Percentiles rank a stretch among this genome's conserved stretches.
phyloP scores from a whole-genome alignment of 2,329 filamentous ascomycete genomes.

The Sphaerulina vaccinii region DNA sequence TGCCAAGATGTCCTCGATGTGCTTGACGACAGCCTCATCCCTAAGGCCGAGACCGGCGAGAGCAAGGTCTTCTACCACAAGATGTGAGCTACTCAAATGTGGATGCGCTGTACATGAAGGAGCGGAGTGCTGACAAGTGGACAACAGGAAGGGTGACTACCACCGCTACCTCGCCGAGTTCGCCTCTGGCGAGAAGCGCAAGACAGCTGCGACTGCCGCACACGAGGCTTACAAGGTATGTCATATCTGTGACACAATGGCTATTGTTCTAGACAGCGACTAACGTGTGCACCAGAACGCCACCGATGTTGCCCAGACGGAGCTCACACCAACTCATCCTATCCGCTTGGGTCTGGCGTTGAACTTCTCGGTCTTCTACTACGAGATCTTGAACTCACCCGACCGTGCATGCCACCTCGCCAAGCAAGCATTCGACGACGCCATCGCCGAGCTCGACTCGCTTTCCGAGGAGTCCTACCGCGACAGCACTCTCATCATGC shows the following conservation, averaged over 20 bases:
- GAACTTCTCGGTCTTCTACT: slow-evolving; percentile 99
- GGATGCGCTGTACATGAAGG: background rate
- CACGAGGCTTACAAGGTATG: slow-evolving; percentile 97
- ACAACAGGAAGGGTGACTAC: slow-evolving; percentile 87
- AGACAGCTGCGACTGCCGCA: slow-evolving; percentile 79
- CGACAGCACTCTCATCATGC: slow-evolving; percentile 99
- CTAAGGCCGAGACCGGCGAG: slow-evolving; percentile 93
- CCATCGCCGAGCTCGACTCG: slow-evolving; percentile 97
- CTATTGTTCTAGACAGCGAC: slow-evolving; percentile 15
- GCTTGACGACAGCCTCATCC: slow-evolving; percentile 87
- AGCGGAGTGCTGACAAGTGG: background rate
- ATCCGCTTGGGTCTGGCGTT: slow-evolving; percentile 96
- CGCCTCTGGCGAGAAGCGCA: slow-evolving; percentile 87
- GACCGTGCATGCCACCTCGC: slow-evolving; percentile 97
- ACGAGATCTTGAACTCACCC: slow-evolving; percentile 97
- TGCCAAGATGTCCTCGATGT: slow-evolving; percentile 98
- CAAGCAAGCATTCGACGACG: slow-evolving; percentile 98
- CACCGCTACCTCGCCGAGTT: slow-evolving; percentile 95
- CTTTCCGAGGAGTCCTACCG: slow-evolving; percentile 98
- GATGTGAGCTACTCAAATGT: slow-evolving; percentile 67
- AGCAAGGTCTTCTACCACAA: slow-evolving; percentile 99
- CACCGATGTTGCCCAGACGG: slow-evolving; percentile 96
- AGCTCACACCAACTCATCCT: slow-evolving; percentile 94
- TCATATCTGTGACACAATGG: slow-evolving; percentile 15
- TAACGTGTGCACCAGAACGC: slow-evolving; percentile 64